These are phyloP conservation scores for Phialophora tarda DNA, from an alignment of 2,329 filamentous ascomycete species.

Conservation along the genomic window DNA sequence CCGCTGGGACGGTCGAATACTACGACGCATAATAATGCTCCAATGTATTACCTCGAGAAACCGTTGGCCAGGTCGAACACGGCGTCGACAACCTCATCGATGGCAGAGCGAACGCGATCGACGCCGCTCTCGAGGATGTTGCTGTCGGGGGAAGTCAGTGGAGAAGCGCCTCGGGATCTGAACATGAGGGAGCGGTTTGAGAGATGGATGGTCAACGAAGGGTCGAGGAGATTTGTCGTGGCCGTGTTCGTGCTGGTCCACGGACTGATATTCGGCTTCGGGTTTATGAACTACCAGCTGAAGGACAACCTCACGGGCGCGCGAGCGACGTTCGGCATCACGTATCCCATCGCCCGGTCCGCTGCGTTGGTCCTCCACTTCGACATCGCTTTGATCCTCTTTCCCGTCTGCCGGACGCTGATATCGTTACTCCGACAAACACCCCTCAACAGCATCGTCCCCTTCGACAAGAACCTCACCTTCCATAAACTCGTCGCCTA, in stretches of 20 bases:
- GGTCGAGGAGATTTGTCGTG: constrained; percentile 81
- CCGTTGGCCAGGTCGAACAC: constrained; percentile 34
- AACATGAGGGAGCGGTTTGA: constrained; percentile 75
- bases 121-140: constrained; percentile 82
- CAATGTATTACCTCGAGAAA: constrained; percentile 40
- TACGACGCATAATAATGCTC: constrained; percentile 38
- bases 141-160: constrained; percentile 80
- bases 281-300: constrained; percentile 77
- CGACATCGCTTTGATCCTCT: constrained; percentile 76
- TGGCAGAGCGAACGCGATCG: constrained; percentile 74
- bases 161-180: constrained; percentile 71
- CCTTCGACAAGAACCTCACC: constrained; percentile 64
- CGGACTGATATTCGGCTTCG: constrained; percentile 77
- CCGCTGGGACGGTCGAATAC: constrained; percentile 39
- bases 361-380: constrained; percentile 79
- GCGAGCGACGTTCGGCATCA: constrained; percentile 72
- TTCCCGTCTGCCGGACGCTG: constrained; percentile 76
- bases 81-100: constrained; percentile 32
- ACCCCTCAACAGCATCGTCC: constrained; percentile 82
- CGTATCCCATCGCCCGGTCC: constrained; percentile 76
- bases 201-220: constrained; percentile 89
- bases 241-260: constrained; percentile 76
- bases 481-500: constrained; percentile 85
- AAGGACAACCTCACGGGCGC: constrained; percentile 73
- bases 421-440: constrained; percentile 82